These are phyloP conservation scores for Neurospora terricola DNA, from an alignment of 495 filamentous ascomycete genomes.

Conservation along the genomic window DNA sequence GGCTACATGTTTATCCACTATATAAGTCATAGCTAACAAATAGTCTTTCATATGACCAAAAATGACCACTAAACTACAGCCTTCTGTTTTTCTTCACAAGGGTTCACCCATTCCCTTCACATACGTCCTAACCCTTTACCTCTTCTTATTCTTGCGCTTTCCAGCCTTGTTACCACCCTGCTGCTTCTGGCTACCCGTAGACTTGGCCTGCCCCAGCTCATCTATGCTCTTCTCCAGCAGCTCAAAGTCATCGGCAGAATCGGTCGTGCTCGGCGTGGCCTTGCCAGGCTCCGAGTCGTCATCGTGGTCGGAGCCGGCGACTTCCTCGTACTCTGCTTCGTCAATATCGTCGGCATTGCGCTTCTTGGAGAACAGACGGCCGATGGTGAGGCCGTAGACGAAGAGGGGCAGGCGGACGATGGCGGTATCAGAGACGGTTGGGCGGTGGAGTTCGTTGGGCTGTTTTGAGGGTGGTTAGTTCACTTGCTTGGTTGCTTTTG, in stretches of 20 bases:
- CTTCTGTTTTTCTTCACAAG: not conserved
- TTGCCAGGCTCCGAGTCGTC: constrained; percentile 27
- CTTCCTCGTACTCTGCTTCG: constrained; percentile 23
- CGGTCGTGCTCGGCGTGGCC: constrained; percentile 33
- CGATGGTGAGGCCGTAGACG: constrained; percentile 48
- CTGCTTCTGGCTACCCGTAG: constrained; percentile 30
- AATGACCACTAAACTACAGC: not conserved
- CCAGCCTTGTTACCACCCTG: constrained; percentile 27
- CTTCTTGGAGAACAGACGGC: constrained; percentile 37
- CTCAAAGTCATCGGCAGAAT: constrained; percentile 47
- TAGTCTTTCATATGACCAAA: not conserved
- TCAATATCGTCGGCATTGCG: constrained; percentile 21
- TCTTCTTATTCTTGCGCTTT: constrained; percentile 41
- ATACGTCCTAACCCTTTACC: constrained; percentile 11
- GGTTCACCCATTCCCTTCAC: too few species aligned
- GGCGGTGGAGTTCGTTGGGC: constrained; percentile 54
- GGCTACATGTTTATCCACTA: too few species aligned
- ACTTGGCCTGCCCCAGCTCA: constrained; percentile 30
- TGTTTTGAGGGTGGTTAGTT: constrained; percentile 9
- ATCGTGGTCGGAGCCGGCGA: constrained; percentile 23
- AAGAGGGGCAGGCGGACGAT: constrained; percentile 59
- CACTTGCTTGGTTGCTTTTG: not conserved
- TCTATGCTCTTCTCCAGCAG: constrained; percentile 43
- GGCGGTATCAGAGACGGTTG: constrained; percentile 60
- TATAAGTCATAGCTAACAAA: not conserved